phyloP scores from a whole-genome alignment of 2,329 filamentous ascomycete species.

The Paecilomyces niveus region DNA sequence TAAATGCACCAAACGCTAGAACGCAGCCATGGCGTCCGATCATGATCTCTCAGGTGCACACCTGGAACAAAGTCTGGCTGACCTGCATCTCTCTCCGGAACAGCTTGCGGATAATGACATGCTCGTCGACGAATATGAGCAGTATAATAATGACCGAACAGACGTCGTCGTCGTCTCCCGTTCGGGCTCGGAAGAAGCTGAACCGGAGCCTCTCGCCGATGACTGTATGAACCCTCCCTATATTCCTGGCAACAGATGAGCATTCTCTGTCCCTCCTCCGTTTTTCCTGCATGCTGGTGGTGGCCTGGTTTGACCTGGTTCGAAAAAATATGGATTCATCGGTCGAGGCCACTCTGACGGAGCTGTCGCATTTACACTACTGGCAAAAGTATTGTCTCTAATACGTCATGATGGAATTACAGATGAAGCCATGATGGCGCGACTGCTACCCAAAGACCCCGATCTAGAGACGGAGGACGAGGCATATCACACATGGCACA shows the following conservation, averaged over 20 bases:
- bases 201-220: conserved; percentile 51
- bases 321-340: background rate
- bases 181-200: conserved; percentile 50
- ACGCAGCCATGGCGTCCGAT: conserved; percentile 3
- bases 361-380: background rate
- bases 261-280: background rate
- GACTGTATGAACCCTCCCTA: conserved; percentile 41
- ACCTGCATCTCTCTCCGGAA: conserved; percentile 16
- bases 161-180: conserved; percentile 57
- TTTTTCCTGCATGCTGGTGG: background rate
- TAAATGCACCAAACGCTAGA: background rate
- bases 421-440: conserved; percentile 81
- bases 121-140: conserved; percentile 51
- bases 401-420: conserved; percentile 10
- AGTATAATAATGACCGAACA: conserved; percentile 56
- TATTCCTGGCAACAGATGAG: background rate
- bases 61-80: conserved; percentile 13
- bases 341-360: background rate
- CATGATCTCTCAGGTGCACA: background rate
- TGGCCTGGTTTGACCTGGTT: background rate
- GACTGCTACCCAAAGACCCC: conserved; percentile 67
- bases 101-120: conserved; percentile 55
- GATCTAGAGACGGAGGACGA: conserved; percentile 77
- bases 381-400: conserved; percentile 5
- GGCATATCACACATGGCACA: conserved; percentile 73